Evolutionary conservation across 768 basidiomycete species (phyloP).

Genomic region (Tricholomella constricta): DNA sequence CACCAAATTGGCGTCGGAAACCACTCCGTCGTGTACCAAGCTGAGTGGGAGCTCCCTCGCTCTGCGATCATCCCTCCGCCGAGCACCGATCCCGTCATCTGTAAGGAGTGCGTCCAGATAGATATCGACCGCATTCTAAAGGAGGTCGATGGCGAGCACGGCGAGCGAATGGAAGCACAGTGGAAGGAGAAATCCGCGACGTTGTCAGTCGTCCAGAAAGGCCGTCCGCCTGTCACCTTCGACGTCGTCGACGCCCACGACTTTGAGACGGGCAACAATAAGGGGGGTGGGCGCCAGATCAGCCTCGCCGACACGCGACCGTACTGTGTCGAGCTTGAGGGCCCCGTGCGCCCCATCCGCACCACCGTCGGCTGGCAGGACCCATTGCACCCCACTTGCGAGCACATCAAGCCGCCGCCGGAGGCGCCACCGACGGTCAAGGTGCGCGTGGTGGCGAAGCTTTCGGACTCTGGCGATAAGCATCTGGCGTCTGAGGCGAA

Average conservation of each 20-base stretch:
- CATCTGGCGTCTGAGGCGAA: slow-evolving; percentile 43
- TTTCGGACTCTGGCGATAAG: slow-evolving; percentile 37
- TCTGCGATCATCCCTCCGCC: slow-evolving; percentile 4
- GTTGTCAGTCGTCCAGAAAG: background rate
- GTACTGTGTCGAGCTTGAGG: slow-evolving; percentile 6
- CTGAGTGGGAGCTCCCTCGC: slow-evolving; percentile 37
- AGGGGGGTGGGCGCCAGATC: background rate
- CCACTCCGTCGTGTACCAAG: slow-evolving; percentile 55
- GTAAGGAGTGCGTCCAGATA: slow-evolving; percentile 38
- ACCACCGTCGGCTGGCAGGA: slow-evolving; percentile 34
- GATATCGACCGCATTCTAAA: slow-evolving; percentile 24
- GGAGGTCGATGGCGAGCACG: slow-evolving; percentile 28
- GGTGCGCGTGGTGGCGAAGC: slow-evolving; percentile 46
- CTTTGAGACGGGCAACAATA: background rate
- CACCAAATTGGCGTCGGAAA: slow-evolving; percentile 44
- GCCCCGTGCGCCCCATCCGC: slow-evolving; percentile 15
- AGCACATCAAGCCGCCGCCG: slow-evolving; percentile 22
- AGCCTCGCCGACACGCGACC: background rate
- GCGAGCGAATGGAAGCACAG: slow-evolving; percentile 12
- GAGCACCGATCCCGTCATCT: slow-evolving; percentile 25
- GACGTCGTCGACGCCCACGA: background rate
- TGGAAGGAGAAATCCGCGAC: slow-evolving; percentile 18
- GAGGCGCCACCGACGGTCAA: slow-evolving; percentile 35
- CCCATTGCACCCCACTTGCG: slow-evolving; percentile 30
- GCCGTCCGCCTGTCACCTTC: slow-evolving; percentile 4